Evolutionary conservation across 352 stramenopile species (phyloP), one percentile per base, ranked within the genome.

Genomic region (Pythium rishiriense): DNA sequence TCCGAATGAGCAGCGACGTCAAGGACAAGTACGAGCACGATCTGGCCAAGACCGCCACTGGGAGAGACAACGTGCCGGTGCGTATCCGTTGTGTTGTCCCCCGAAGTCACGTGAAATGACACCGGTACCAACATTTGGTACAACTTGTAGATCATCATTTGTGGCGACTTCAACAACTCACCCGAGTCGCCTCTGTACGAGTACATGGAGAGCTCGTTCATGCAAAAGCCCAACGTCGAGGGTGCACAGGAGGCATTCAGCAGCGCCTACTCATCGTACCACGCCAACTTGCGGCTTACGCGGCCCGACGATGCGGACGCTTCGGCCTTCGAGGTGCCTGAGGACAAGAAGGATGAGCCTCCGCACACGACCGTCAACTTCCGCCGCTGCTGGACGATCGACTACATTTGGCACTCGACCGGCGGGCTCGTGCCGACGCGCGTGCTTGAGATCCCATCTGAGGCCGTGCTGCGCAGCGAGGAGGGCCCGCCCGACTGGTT

Each of bases 161-260:
- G 85, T 28, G 87, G 87, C 26, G 87, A 96, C 62, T 96, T 96
- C 48, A 96, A 96, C 68, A 96, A 96, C 70, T 93, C 84, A 1
- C 87, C 85, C 15, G 79, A 91, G 50, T 94, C 84, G 5, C 76
- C 80, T 24, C 73, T 96, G 48, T 96, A 96, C 74, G 76, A 91
- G 66, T 94, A 96, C 69, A 93, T 96, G 87, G 75, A 93, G 58
- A 88, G 76, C 60, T 78, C 80, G n/a, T 94, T 96, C 64, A 90
- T 95, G 79, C 81, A 91, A 49, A 89, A 89, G 43, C 82, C 81
- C 39, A 93, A 93, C 35, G 33, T 93, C 29, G 84, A 93, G 58
- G 81, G 81, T 14, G 70, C 88, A 25, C 76, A 75, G 0, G 84
- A 90, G 69, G 50, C 59, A 8, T 94, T 94, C 52, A 70, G 79